phyloP scores from a whole-genome alignment of 2,329 filamentous ascomycete species.

The Penicillium digitatum region DNA sequence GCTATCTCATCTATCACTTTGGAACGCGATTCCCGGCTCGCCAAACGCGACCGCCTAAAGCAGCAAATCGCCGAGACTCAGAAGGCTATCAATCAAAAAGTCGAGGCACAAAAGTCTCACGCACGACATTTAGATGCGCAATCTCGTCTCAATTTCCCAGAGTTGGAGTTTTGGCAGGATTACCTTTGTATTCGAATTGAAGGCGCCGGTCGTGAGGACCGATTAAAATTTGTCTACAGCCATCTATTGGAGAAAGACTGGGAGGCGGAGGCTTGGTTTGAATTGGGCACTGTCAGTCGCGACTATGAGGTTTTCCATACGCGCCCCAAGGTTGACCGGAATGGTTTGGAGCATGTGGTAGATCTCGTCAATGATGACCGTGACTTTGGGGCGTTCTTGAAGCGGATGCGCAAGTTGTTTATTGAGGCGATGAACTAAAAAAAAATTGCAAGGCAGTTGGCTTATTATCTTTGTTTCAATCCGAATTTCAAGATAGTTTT shows the following conservation, averaged over 20 bases:
- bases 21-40: conserved; percentile 53
- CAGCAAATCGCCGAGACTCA: conserved; percentile 52
- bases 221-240: conserved; percentile 83
- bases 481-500: conserved; percentile 19
- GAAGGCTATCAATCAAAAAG: conserved; percentile 44
- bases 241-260: conserved; percentile 83
- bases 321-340: conserved; percentile 61
- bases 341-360: conserved; percentile 53
- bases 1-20: conserved; percentile 55
- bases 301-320: conserved; percentile 83
- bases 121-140: conserved; percentile 75
- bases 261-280: conserved; percentile 90
- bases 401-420: conserved; percentile 60
- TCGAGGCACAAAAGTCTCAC: conserved; percentile 47
- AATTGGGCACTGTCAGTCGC: conserved; percentile 72
- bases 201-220: conserved; percentile 76
- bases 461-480: conserved; percentile 7
- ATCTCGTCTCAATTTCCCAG: conserved; percentile 81
- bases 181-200: conserved; percentile 87
- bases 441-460: background rate
- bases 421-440: conserved; percentile 51
- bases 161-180: conserved; percentile 93
- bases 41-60: conserved; percentile 54
- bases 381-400: conserved; percentile 58
- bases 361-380: conserved; percentile 58